Evolutionary conservation across 495 filamentous ascomycete species (phyloP).

Genomic region (Penicillium argentinense): DNA sequence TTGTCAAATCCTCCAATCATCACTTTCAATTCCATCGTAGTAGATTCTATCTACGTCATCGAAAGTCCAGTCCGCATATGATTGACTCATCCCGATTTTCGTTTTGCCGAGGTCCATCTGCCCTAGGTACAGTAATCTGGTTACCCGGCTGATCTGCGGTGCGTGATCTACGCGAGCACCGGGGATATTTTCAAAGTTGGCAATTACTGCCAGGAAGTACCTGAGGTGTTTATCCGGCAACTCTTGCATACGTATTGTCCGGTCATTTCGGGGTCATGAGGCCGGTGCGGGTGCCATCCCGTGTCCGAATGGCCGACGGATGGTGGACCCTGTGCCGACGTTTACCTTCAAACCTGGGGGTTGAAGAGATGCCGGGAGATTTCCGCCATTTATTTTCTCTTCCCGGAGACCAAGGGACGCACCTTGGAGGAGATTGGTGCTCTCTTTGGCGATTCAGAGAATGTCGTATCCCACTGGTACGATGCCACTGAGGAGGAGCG

Average conservation of each 20-base stretch:
- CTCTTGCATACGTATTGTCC: neutral
- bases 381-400: no score
- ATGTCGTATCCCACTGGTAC: no score
- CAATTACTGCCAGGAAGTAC: no score
- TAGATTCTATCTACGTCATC: neutral
- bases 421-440: no score
- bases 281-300: neutral
- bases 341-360: no score
- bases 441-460: no score
- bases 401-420: no score
- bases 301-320: no score
- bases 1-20: neutral
- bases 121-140: neutral
- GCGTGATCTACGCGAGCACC: neutral
- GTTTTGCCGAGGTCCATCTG: slow-evolving; percentile 15
- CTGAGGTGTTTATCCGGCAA: no score
- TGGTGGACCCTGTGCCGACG: no score
- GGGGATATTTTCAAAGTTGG: neutral
- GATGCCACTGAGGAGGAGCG: no score
- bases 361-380: no score
- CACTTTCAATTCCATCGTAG: neutral
- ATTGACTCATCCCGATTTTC: slow-evolving; percentile 4
- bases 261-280: slow-evolving; percentile 1
- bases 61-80: neutral
- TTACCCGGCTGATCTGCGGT: slow-evolving; percentile 1